Conservation (phyloP, 176 grass and related monocot species). For the Guadua angustifolia region DNA sequence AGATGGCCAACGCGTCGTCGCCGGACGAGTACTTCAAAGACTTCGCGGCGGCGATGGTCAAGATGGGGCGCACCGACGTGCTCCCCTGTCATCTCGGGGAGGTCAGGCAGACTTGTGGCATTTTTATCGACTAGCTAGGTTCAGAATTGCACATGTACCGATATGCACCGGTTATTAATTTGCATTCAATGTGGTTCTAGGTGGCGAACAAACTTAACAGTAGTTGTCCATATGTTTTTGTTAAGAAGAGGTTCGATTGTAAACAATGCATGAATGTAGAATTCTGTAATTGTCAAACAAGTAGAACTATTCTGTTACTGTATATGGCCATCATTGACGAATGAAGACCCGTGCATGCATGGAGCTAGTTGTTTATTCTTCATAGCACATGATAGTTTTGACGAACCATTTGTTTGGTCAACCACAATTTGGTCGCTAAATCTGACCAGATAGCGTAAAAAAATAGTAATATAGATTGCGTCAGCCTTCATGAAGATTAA, state of each 20-base stretch:
- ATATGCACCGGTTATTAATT: neutral
- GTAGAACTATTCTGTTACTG: neutral
- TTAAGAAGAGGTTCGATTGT: neutral
- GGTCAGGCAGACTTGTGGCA: conserved; percentile 46
- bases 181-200: neutral
- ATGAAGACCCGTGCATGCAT: neutral
- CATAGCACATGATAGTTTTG: neutral
- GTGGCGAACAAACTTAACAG: too few relatives aligned
- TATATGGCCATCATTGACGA: neutral
- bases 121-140: conserved; percentile 55
- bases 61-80: conserved; percentile 69
- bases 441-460: neutral
- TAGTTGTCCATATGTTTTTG: neutral
- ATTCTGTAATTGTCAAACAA: neutral
- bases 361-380: neutral
- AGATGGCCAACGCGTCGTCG: conserved; percentile 52
- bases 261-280: neutral
- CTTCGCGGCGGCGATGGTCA: conserved; percentile 53
- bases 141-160: neutral
- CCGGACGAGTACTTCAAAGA: conserved; percentile 51
- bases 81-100: conserved; percentile 39
- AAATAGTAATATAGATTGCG: neutral
- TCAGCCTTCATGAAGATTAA: neutral
- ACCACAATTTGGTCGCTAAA: conserved; percentile 40
- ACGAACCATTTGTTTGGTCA: conserved; percentile 38